phyloP scores from a whole-genome alignment of 805 yeast genomes.

The Blastobotrys peoriensis region DNA sequence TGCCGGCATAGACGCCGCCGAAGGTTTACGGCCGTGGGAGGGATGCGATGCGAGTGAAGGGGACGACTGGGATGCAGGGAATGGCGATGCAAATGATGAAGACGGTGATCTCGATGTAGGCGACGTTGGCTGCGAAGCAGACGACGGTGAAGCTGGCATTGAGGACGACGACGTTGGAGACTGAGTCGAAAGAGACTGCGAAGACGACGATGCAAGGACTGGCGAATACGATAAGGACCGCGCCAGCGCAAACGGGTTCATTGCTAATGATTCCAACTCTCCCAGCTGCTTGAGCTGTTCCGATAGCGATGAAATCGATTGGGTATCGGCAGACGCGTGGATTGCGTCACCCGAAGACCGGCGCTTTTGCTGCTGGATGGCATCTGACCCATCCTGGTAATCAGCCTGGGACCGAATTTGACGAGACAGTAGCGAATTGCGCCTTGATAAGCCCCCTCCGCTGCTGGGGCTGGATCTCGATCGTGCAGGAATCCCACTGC shows the following conservation, averaged over 20 bases:
- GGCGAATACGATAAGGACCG: slow-evolving; percentile 51
- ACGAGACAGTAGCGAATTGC: slow-evolving; percentile 30
- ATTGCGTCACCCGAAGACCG: slow-evolving; percentile 15
- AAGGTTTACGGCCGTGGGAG: slow-evolving; percentile 1
- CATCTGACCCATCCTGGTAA: slow-evolving; percentile 28
- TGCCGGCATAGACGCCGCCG: slow-evolving; percentile 2
- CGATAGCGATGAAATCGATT: slow-evolving; percentile 37
- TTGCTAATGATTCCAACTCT: slow-evolving; percentile 50
- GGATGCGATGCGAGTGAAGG: not conserved
- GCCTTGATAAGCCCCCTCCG: slow-evolving; percentile 8
- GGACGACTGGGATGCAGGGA: not conserved
- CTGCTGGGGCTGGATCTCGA: slow-evolving; percentile 1
- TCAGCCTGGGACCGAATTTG: slow-evolving; percentile 31
- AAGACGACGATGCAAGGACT: not conserved
- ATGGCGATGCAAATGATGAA: too few relatives aligned
- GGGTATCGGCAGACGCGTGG: slow-evolving; percentile 14
- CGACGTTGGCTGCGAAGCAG: slow-evolving; percentile 1
- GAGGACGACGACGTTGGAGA: not conserved
- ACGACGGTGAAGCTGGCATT: slow-evolving; percentile 4
- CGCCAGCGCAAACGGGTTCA: slow-evolving; percentile 79
- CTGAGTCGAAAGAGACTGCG: slow-evolving; percentile 3
- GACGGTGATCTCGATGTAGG: too few relatives aligned
- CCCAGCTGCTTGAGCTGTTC: slow-evolving; percentile 69
- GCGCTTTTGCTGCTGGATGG: slow-evolving; percentile 23
- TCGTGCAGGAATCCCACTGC: not conserved